Base-by-base conservation (phyloP, 108 stramenopile species). In the Nitzschia sp. region DNA sequence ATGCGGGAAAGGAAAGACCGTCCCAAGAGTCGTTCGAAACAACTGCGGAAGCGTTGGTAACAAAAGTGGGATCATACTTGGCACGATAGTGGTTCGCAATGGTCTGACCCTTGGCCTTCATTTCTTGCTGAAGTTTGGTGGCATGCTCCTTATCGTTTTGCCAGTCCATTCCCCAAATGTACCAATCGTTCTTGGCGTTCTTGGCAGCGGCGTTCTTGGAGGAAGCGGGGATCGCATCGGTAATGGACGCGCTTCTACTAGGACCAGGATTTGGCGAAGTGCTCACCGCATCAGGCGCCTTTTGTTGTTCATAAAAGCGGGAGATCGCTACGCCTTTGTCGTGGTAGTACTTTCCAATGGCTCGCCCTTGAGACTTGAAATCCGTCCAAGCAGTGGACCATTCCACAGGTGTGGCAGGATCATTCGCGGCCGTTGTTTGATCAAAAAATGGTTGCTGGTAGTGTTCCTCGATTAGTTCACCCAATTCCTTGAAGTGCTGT, bases 91-190 rank as follows among this genome's bases (percentile, higher is more conserved):
- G 53, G 33, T 52, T 45, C 32, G 15, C 35, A 66, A 66, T 66
- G 48, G 65, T 30, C 34, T 48, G 29, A n/a, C 65, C 65, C 29
- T 62, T 62, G 55, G 28, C 55, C 28, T 57, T 50, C 48, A 50
- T 50, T 50, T 50, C 48, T 22, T 50, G 16, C 8, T 50, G 48
- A n/a, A 50, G 48, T n/a, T 21, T 50, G 16, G 21, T 21, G 19
- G 48, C 48, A 16, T 50, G 48, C 22, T 66, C 52, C 32, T 44
- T 66, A 53, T 53, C 65, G 26, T 66, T 52, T 34, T 1, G 50
- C 65, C 65, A 66, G 26, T 66, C 65, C 29, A 66, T 27, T 33
- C 48, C 65, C 65, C 65, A 66, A 53, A 66, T 53, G 29, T 66
- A 66, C 30, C 28, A 25, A 35, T 52, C 65, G 19, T 66, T 53